phyloP scores from a whole-genome alignment of 371 early-diverging fungal species.

The Actinomortierella ambigua region DNA sequence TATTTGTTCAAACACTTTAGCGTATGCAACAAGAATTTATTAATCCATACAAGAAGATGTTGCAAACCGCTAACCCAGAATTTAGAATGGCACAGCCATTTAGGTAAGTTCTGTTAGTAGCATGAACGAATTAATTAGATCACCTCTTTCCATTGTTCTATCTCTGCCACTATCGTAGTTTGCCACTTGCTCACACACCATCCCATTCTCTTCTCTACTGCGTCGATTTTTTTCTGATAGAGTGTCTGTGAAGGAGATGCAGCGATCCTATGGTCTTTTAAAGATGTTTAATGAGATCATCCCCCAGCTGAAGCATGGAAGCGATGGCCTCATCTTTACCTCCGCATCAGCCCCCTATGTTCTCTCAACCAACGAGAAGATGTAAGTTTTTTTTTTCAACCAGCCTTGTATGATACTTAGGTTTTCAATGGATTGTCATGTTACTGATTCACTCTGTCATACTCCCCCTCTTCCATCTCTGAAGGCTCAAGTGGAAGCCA shows the following conservation, averaged over 20 bases:
- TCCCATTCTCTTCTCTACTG: neutral
- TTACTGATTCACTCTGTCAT: too few species aligned
- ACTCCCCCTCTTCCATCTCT: neutral
- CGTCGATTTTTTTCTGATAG: conserved; percentile 26
- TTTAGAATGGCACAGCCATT: conserved; percentile 61
- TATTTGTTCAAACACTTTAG: conserved; percentile 45
- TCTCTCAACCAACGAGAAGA: conserved; percentile 85
- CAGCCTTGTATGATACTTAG: too few species aligned
- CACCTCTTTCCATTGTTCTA: neutral
- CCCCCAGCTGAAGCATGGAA: conserved; percentile 84
- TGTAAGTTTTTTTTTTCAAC: conserved; percentile 61
- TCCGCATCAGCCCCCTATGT: conserved; percentile 84
- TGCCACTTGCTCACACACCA: neutral
- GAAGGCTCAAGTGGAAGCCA: conserved; percentile 99
- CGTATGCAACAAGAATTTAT: conserved; percentile 69
- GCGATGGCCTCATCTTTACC: conserved; percentile 98
- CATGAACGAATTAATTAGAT: neutral
- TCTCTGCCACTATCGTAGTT: neutral
- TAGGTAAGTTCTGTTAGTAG: conserved; percentile 48
- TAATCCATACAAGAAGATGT: conserved; percentile 65
- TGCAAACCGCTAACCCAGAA: conserved; percentile 50
- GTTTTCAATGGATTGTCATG: too few species aligned
- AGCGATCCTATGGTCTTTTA: conserved; percentile 70
- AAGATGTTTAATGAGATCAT: conserved; percentile 72
- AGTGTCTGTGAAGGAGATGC: conserved; percentile 72